A percentile compares a stretch with the other conserved stretches of the same genome.
These are phyloP conservation scores for Triglochin maritima DNA, from an alignment of 106 monocot species.

Conservation along the genomic window DNA sequence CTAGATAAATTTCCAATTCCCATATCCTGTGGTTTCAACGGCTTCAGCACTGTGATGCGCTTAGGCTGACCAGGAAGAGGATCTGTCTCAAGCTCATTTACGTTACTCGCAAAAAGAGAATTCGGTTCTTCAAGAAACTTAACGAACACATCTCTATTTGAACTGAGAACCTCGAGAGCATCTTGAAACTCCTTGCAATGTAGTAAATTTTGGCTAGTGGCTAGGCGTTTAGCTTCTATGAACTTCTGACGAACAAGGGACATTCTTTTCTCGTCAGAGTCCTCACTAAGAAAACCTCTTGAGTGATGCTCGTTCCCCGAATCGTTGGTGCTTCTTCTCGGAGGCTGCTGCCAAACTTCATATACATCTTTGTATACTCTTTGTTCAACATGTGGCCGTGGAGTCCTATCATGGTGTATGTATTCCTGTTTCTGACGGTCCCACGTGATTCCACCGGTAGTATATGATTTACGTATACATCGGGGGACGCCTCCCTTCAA, in stretches of 20 bases:
- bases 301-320: conserved; percentile 12
- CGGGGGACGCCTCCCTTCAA: conserved; percentile 11
- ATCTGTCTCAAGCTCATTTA: conserved; percentile 16
- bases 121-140: conserved; percentile 88
- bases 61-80: conserved; percentile 21
- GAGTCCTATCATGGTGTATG: conserved; percentile 2
- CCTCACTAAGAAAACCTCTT: conserved; percentile 13
- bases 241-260: conserved; percentile 79
- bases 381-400: conserved; percentile 5
- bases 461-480: conserved; percentile 3
- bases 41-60: conserved; percentile 35
- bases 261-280: conserved; percentile 53
- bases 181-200: conserved; percentile 84
- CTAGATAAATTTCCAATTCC: not conserved
- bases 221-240: conserved; percentile 67
- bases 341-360: conserved; percentile 30
- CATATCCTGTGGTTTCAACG: conserved; percentile 18
- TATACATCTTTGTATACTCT: conserved; percentile 40
- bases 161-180: conserved; percentile 87
- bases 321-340: conserved; percentile 1
- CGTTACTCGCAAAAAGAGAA: conserved; percentile 48
- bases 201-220: conserved; percentile 55
- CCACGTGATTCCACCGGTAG: conserved; percentile 3
- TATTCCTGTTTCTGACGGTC: conserved; percentile 8
- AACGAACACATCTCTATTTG: conserved; percentile 84